Evolutionary conservation across 495 filamentous ascomycete species (phyloP), one percentile per base, ranked within the genome.

Genomic region (Hamigera avellanea): DNA sequence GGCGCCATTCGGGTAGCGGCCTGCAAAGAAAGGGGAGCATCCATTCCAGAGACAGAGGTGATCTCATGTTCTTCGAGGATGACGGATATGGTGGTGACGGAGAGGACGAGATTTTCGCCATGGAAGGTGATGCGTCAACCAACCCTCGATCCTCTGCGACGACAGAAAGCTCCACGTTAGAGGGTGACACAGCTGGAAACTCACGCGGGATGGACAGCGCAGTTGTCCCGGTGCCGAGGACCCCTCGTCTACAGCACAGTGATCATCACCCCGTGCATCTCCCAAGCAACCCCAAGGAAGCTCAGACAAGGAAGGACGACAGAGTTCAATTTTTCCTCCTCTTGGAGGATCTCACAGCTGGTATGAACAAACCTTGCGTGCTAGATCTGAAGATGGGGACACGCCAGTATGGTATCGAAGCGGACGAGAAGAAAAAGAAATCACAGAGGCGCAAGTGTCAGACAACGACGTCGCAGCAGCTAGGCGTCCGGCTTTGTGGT

Each of bases 381-480:
- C 79, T 98, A 47, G 91, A 98, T 57, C 67, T 98, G 41, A 98
- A 98, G 57, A 98, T 98, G 91, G 91, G 91, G 8, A 98, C 91
- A n/a, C 78, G 91, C 2, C 91, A 98, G 54, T 95, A 95, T 57
- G 91, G 91, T 10, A 73, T 95, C n/a, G 88, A 95, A 41, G 91
- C 91, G 7, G 74, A 70, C 33, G 79, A 88, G 27, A 88, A 91
- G 61, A 98, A 98, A 54, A 83, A 86, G 39, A 78, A 83, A 37
- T 95, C 91, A 0, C 91, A 98, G 56, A 75, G 83, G 32, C 79
- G 80, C 35, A 98, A 98, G 56, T 95, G 89, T 53, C 82, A 84
- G 42, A 77, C 73, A 39, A 98, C 91, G 5, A 98, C 91, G 1
- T 95, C 91, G 2, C 79, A 80, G 40, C 77, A 88, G 59, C 70